Base-by-base conservation (phyloP, 140 eudicot species). In the Bidens hawaiensis region DNA sequence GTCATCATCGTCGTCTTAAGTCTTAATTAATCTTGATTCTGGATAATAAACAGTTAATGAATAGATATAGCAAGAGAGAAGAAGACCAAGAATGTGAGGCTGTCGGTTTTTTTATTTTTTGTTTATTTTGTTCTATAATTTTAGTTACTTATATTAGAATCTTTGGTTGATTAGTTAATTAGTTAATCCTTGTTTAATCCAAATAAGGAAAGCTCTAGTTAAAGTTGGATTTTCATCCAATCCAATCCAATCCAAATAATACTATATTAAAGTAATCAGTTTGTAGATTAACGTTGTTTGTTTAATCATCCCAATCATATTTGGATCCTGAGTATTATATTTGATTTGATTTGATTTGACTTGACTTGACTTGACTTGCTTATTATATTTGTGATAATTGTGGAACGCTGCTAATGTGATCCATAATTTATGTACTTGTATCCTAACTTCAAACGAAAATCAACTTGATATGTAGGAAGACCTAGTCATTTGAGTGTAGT, bases 1-100 rank as follows among this genome's bases (percentile, higher is more conserved):
- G 6, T 81, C 89, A 28, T 83, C 93, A 11, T 78, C 95, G 7
- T 86, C 90, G 17, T 78, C 95, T 55, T 48, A 21, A 45, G 22
- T 48, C 17, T 67, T 85, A 71, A 82, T 69, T 50, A 51, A 26
- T 75, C 58, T 47, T 17, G 25, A 9, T 74, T 71, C 62, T 56
- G 47, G 34, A 33, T 60, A 61, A 68, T 75, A 28, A 54, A 3
- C 1, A 49, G 1, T 49, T 46, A 51, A 26, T 53, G 30, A 28
- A 19, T 75, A 75, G 76, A 62, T 41, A 69, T 30, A 72, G 42
- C 33, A 43, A 43, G 64, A 56, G 70, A 51, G 54, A 52, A 50
- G 53, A 50, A 41, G 47, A 61, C 63, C 46, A 51, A 51, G 72
- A 38, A 51, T 26, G 64, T 26, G 78, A 73, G 73, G 78, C 68